Conservation (phyloP, 345 rosid genomes). For the Hirschfeldia incana region DNA sequence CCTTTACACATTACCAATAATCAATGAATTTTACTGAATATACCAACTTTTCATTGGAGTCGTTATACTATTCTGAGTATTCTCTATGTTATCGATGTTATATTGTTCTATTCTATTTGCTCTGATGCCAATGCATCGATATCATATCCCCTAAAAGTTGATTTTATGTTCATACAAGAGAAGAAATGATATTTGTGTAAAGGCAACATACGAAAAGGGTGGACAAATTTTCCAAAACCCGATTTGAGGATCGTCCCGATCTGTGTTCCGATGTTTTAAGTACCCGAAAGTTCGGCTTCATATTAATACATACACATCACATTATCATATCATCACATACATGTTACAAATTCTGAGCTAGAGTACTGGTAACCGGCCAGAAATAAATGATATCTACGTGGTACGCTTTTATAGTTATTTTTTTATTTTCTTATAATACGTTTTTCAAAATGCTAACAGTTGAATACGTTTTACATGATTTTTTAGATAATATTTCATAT, state of each 20-base stretch:
- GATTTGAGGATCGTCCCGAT: not conserved
- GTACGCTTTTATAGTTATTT: too few species aligned
- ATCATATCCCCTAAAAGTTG: not conserved
- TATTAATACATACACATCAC: not conserved
- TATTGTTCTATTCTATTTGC: not conserved
- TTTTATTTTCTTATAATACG: too few species aligned
- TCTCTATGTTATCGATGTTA: not conserved
- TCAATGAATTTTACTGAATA: too few species aligned
- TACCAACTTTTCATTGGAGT: too few species aligned
- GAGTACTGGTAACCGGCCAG: not conserved
- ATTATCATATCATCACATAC: too few species aligned
- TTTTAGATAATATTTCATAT: too few species aligned
- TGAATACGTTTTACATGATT: too few species aligned
- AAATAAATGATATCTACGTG: too few species aligned
- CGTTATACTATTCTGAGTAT: not conserved
- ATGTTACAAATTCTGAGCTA: not conserved
- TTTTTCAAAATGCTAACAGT: not conserved
- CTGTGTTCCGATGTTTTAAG: not conserved
- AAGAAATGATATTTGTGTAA: not conserved
- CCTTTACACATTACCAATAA: too few species aligned
- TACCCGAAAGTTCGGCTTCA: not conserved
- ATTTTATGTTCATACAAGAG: not conserved
- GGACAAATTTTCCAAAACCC: not conserved
- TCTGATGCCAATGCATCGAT: not conserved
- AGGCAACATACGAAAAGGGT: not conserved